Evolutionary conservation across 2,329 filamentous ascomycete genomes (phyloP).

Genomic region (Shiraia bambusicola): DNA sequence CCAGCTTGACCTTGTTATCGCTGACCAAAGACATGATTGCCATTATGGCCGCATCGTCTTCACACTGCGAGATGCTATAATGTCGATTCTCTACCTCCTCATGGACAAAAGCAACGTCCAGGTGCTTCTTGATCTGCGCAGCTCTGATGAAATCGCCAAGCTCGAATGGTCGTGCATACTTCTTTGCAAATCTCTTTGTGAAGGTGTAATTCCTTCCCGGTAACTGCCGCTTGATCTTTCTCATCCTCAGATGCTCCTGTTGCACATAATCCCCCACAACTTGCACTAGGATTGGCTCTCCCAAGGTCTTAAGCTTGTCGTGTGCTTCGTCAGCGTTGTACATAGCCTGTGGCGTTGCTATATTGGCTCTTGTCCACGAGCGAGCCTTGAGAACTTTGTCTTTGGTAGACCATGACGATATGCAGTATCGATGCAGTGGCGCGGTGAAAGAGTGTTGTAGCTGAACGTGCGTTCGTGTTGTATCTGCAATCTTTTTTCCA

Average conservation of each 20-base stretch:
- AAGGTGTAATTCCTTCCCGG: slow-evolving; percentile 65
- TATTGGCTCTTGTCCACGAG: slow-evolving; percentile 51
- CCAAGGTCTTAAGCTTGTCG: slow-evolving; percentile 42
- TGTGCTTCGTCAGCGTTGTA: slow-evolving; percentile 46
- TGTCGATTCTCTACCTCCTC: slow-evolving; percentile 19
- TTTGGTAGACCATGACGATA: slow-evolving; percentile 1
- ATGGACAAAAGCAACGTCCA: slow-evolving; percentile 58
- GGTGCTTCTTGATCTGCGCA: slow-evolving; percentile 58
- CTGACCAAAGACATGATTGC: slow-evolving; percentile 67
- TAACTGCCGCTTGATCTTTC: slow-evolving; percentile 57
- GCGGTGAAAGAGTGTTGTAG: slow-evolving; percentile 25
- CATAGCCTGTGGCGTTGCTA: slow-evolving; percentile 43
- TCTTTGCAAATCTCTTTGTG: slow-evolving; percentile 59
- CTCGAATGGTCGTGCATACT: slow-evolving; percentile 58
- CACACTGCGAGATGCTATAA: slow-evolving; percentile 56
- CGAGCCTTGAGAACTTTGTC: slow-evolving; percentile 35
- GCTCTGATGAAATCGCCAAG: slow-evolving; percentile 52
- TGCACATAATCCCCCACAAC: slow-evolving; percentile 59
- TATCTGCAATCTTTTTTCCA: slow-evolving; percentile 25
- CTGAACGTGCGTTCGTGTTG: slow-evolving; percentile 26
- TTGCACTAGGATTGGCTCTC: slow-evolving; percentile 40
- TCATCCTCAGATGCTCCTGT: slow-evolving; percentile 59
- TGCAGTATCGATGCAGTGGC: slow-evolving; percentile 22
- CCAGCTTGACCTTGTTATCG: slow-evolving; percentile 57
- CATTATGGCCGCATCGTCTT: slow-evolving; percentile 66